Conservation (phyloP, 192 early-diverging fungal species). For the Entomortierella chlamydospora region DNA sequence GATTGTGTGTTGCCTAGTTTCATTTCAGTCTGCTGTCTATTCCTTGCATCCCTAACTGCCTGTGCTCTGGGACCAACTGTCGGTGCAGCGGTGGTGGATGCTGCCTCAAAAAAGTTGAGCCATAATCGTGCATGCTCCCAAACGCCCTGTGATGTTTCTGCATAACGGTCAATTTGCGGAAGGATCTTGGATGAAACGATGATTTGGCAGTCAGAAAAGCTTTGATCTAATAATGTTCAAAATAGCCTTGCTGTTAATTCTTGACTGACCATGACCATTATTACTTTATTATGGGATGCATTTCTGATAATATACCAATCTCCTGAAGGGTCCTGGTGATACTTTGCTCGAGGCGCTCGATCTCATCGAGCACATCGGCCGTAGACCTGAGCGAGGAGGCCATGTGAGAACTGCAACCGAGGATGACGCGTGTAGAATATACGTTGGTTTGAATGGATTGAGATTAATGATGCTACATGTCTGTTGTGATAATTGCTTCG, state of each 20-base stretch:
- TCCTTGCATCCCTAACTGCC: conserved; percentile 9
- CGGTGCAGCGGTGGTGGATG: neutral
- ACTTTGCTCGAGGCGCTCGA: conserved; percentile 66
- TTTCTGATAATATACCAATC: conserved; percentile 38
- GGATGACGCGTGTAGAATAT: neutral
- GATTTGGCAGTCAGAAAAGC: conserved; percentile 65
- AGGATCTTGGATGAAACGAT: conserved; percentile 62
- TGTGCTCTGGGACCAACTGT: conserved; percentile 8
- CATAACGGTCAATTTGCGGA: conserved; percentile 61
- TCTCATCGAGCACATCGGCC: conserved; percentile 50
- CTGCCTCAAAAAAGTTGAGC: conserved; percentile 39
- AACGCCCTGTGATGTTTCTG: conserved; percentile 56
- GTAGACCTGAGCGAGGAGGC: conserved; percentile 20
- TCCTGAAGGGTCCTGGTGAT: conserved; percentile 67
- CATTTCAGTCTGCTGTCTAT: conserved; percentile 10
- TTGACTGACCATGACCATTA: no score
- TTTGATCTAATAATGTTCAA: conserved; percentile 54
- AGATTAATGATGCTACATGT: neutral
- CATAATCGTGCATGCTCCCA: conserved; percentile 60
- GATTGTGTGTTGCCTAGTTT: neutral
- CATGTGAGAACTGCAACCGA: neutral
- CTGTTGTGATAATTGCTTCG: neutral
- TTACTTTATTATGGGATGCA: neutral
- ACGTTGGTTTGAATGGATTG: no score
- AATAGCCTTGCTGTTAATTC: no score